Evolutionary conservation across 2,329 filamentous ascomycete genomes (phyloP), one percentile per base, ranked within the genome.

Genomic region (Penicillium aurantiogriseum): DNA sequence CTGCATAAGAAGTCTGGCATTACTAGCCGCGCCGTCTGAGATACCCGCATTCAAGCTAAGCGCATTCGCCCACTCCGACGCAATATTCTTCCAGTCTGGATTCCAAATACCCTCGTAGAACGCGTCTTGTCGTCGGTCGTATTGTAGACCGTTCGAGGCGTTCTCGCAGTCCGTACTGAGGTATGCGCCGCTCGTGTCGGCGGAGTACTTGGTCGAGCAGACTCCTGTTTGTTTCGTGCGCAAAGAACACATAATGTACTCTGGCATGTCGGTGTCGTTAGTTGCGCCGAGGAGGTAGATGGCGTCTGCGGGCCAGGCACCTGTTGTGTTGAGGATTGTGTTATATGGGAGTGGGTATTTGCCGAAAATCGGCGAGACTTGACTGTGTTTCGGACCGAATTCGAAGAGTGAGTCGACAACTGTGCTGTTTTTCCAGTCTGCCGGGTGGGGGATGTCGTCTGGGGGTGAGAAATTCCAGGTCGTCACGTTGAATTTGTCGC

Each of bases 401-500:
- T 79, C 78, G 65, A 93, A 93, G 1, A 92, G 75, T 3, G 89
- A 82, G 64, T 92, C 88, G 0, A 91, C 83, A 0, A 76, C 80
- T 0, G 85, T 89, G 11, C 72, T 70, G 59, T 87, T 87, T 1
- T 82, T 67, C 71, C 76, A 85, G 42, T 67, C 65, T 76, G 80
- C 43, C 57, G 68, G 35, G 56, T 65, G 7, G 68, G 72, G 40
- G 63, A 78, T 19, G 69, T 80, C n/a, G 25, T 17, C 8, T 62
- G 73, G 13, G 46, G 75, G 8, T 54, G 66, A 1, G 69, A 53
- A 51, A 17, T 65, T 63, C 65, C 70, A 74, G 5, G 42, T 64
- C 5, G 67, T 67, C 3, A 64, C 51, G 49, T 74, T 66, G 57
- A 74, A 71, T n/a, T 56, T 40, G 7, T 64, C 38, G 4, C 45